Evolutionary conservation across 192 early-diverging fungal species (phyloP).

Genomic region (Coemansia brasiliensis): DNA sequence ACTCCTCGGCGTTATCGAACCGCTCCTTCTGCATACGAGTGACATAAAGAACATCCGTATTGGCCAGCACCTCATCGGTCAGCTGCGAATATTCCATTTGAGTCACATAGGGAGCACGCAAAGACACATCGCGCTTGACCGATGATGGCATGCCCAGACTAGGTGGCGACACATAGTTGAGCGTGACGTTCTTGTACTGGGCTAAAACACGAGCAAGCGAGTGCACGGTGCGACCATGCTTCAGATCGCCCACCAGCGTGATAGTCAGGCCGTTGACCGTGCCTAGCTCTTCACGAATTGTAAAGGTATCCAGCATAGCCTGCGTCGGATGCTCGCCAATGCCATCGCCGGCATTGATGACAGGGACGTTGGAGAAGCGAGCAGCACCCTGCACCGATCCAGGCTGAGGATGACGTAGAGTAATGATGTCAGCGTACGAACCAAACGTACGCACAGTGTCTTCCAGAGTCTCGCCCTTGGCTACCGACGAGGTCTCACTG

Average conservation of each 20-base stretch:
- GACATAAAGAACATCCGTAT: slow-evolving; percentile 95
- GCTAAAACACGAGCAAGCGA: slow-evolving; percentile 85
- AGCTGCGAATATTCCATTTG: slow-evolving; percentile 73
- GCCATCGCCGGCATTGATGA: slow-evolving; percentile 98
- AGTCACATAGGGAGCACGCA: slow-evolving; percentile 57
- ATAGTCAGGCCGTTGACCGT: slow-evolving; percentile 95
- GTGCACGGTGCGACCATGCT: slow-evolving; percentile 98
- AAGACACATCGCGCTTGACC: slow-evolving; percentile 66
- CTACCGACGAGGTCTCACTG: slow-evolving; percentile 80
- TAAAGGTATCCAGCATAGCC: slow-evolving; percentile 94
- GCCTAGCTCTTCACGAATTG: slow-evolving; percentile 92
- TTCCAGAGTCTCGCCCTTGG: slow-evolving; percentile 93
- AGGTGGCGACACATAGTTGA: slow-evolving; percentile 89
- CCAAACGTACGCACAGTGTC: slow-evolving; percentile 94
- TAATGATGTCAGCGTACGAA: slow-evolving; percentile 89
- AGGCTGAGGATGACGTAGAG: slow-evolving; percentile 89
- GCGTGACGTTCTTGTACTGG: slow-evolving; percentile 83
- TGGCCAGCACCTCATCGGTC: slow-evolving; percentile 73
- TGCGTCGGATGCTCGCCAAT: slow-evolving; percentile 98
- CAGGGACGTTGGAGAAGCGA: slow-evolving; percentile 84
- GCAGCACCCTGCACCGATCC: slow-evolving; percentile 82
- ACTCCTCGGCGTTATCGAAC: slow-evolving; percentile 75
- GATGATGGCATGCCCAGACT: slow-evolving; percentile 85
- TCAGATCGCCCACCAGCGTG: slow-evolving; percentile 94
- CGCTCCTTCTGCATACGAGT: slow-evolving; percentile 97